These are phyloP conservation scores for Melastoma malabathricum DNA, from an alignment of 345 rosid species.

Conservation along the genomic window DNA sequence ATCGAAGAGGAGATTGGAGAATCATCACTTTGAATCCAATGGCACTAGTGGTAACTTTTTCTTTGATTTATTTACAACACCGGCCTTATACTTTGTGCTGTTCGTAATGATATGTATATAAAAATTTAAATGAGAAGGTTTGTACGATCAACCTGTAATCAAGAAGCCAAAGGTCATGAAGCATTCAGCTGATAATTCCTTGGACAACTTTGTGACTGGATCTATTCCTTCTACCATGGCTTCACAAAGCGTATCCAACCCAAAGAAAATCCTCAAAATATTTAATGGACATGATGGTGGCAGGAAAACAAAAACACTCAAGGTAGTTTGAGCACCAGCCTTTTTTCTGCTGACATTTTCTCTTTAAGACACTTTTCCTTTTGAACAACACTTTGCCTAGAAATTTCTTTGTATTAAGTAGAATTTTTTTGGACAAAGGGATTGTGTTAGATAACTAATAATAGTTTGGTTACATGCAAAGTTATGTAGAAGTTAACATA, in stretches of 20 bases:
- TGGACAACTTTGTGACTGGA: slow-evolving; percentile 49
- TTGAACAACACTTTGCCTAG: no score
- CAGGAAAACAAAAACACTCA: slow-evolving; percentile 58
- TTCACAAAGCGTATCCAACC: slow-evolving; percentile 86
- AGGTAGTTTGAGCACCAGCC: slow-evolving; percentile 32
- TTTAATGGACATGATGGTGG: slow-evolving; percentile 59
- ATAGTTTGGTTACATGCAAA: no score
- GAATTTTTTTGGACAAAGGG: no score
- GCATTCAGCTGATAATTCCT: slow-evolving; percentile 45
- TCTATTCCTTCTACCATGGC: slow-evolving; percentile 74
- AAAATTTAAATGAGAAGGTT: slow-evolving; percentile 19
- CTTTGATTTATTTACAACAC: no score
- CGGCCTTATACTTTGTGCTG: no score
- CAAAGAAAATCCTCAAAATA: slow-evolving; percentile 54
- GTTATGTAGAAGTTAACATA: no score
- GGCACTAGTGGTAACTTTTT: slow-evolving; percentile 41
- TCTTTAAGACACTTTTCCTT: no score
- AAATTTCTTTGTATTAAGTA: no score
- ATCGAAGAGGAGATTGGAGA: slow-evolving; percentile 61
- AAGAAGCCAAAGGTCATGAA: slow-evolving; percentile 73
- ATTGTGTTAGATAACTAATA: no score
- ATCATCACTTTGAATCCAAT: slow-evolving; percentile 50
- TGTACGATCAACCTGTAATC: slow-evolving; percentile 44
- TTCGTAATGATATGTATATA: no score
- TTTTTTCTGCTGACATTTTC: no score